A percentile compares a stretch with the other conserved stretches of the same genome.
phyloP scores from a whole-genome alignment of 1,284 basidiomycete genomes.

The Grifola frondosa region DNA sequence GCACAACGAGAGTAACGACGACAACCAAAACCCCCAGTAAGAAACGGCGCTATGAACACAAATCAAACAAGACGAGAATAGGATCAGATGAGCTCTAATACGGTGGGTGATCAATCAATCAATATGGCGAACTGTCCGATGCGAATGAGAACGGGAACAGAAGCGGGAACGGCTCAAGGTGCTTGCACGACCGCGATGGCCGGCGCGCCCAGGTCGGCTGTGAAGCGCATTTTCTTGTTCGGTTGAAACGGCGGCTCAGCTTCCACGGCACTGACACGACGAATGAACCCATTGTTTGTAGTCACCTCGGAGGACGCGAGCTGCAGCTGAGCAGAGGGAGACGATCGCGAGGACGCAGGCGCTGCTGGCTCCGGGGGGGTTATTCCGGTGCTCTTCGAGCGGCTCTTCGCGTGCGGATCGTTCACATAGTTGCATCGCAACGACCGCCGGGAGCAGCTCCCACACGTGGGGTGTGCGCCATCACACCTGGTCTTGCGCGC shows the following conservation, averaged over 20 bases:
- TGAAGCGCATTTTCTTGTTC: slow-evolving; percentile 58
- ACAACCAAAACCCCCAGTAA: slow-evolving; percentile 20
- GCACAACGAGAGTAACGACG: slow-evolving; percentile 20
- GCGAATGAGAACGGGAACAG: background rate
- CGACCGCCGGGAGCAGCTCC: slow-evolving; percentile 71
- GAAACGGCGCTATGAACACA: too few relatives aligned
- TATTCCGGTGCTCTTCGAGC: slow-evolving; percentile 17
- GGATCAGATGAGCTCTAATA: too few relatives aligned
- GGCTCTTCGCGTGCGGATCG: slow-evolving; percentile 41
- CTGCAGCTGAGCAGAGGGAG: slow-evolving; percentile 44
- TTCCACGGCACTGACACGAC: slow-evolving; percentile 36
- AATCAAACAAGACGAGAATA: slow-evolving; percentile 1
- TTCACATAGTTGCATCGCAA: slow-evolving; percentile 78
- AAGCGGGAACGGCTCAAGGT: slow-evolving; percentile 9
- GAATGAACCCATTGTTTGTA: slow-evolving; percentile 17
- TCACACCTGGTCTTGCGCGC: slow-evolving; percentile 85
- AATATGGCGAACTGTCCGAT: too few relatives aligned
- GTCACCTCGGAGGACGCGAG: slow-evolving; percentile 39
- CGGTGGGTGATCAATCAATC: too few relatives aligned
- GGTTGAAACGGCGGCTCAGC: slow-evolving; percentile 24
- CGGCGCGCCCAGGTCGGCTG: slow-evolving; percentile 17
- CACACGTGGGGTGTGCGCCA: slow-evolving; percentile 74
- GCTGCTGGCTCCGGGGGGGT: slow-evolving; percentile 23
- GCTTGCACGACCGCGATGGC: slow-evolving; percentile 22
- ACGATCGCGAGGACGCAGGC: slow-evolving; percentile 31